Conservation (phyloP, 192 early-diverging fungal species). For the Ambispora gerdemannii region DNA sequence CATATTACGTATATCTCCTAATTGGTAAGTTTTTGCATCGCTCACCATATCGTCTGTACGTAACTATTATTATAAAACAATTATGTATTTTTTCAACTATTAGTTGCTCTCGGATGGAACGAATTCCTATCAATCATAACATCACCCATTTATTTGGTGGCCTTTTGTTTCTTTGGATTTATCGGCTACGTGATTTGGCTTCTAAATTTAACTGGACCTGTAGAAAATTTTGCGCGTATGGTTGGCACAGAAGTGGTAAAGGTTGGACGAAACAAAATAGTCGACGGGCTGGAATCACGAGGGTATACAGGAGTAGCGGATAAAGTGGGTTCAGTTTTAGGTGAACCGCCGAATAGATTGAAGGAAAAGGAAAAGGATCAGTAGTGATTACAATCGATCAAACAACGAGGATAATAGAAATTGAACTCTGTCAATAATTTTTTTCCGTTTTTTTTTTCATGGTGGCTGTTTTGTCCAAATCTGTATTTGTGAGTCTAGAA, state of each 20-base stretch:
- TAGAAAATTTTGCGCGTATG: conserved; percentile 43
- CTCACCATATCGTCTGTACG: too few species aligned
- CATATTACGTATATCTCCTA: conserved; percentile 78
- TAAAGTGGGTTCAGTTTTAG: not conserved
- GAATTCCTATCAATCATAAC: conserved; percentile 83
- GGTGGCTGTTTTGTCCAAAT: too few species aligned
- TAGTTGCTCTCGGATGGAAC: conserved; percentile 92
- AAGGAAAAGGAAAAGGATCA: too few species aligned
- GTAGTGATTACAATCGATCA: too few species aligned
- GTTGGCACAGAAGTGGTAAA: conserved; percentile 6
- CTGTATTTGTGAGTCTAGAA: too few species aligned
- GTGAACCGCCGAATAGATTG: not conserved
- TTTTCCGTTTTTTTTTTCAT: too few species aligned
- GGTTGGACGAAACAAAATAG: not conserved
- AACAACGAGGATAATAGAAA: too few species aligned
- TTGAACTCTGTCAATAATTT: too few species aligned
- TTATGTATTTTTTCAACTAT: too few species aligned
- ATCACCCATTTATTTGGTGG: conserved; percentile 81
- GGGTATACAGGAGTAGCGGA: conserved; percentile 2
- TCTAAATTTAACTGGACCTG: conserved; percentile 66
- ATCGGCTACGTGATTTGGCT: conserved; percentile 60
- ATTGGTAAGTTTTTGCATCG: conserved; percentile 10
- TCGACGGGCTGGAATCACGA: not conserved
- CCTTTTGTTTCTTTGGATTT: conserved; percentile 55
- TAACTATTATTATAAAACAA: too few species aligned